Conservation (phyloP, 75 land plant species). For the Pinus tabuliformis region DNA sequence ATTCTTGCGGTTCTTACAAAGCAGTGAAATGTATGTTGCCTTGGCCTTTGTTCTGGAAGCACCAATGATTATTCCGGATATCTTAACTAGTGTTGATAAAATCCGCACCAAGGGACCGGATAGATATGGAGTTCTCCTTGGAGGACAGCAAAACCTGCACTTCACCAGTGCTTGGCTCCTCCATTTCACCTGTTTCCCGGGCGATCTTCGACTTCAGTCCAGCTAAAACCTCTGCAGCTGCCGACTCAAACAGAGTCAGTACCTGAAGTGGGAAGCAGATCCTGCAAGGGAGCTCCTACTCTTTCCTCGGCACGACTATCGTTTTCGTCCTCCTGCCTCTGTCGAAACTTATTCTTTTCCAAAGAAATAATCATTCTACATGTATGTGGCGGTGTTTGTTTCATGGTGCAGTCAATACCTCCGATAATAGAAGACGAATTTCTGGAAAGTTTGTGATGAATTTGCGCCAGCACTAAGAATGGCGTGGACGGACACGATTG, state of each 20-base stretch:
- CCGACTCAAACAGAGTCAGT: constrained; percentile 96
- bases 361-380: too few species aligned
- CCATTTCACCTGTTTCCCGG: constrained; percentile 86
- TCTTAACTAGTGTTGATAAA: constrained; percentile 85
- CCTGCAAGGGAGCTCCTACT: too few species aligned
- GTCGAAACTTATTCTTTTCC: too few species aligned
- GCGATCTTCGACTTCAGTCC: constrained; percentile 73
- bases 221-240: constrained; percentile 85
- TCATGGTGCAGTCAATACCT: too few species aligned
- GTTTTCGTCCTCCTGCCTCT: too few species aligned
- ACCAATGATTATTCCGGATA: constrained; percentile 90
- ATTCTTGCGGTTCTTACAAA: constrained; percentile 95
- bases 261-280: too few species aligned
- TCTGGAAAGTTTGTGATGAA: too few species aligned
- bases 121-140: constrained; percentile 75
- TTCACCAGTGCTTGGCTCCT: constrained; percentile 86
- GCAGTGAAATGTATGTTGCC: constrained; percentile 92
- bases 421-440: too few species aligned
- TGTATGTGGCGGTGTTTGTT: too few species aligned
- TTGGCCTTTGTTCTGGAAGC: constrained; percentile 97
- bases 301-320: too few species aligned
- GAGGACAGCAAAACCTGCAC: constrained; percentile 87
- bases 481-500: too few species aligned
- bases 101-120: constrained; percentile 84
- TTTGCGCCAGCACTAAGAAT: too few species aligned